Evolutionary conservation across 495 filamentous ascomycete genomes (phyloP).

Genomic region (Penicillium manginii): DNA sequence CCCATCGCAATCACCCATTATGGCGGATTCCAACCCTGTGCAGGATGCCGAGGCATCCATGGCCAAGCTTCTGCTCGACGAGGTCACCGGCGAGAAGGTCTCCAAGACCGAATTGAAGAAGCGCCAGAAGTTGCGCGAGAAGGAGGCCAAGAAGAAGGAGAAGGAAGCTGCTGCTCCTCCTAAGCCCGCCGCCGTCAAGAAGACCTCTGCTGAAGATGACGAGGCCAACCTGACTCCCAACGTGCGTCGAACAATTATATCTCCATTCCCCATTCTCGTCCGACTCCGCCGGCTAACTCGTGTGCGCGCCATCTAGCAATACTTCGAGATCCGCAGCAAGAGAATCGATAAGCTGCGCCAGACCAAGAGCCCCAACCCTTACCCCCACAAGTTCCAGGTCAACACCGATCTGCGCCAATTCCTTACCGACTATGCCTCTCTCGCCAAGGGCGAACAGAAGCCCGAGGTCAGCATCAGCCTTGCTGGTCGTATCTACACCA

Average conservation of each 20-base stretch:
- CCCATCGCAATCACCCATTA: conserved; percentile 30
- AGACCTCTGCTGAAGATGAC: conserved; percentile 66
- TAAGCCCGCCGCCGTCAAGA: conserved; percentile 62
- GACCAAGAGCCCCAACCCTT: conserved; percentile 82
- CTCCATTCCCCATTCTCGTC: neutral
- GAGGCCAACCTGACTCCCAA: conserved; percentile 89
- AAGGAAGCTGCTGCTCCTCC: conserved; percentile 77
- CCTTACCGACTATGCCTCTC: conserved; percentile 68
- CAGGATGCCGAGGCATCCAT: conserved; percentile 64
- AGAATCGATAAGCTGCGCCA: conserved; percentile 82
- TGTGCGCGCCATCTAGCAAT: conserved; percentile 65
- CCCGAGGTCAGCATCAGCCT: conserved; percentile 73
- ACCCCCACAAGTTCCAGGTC: conserved; percentile 96
- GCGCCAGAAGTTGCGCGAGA: conserved; percentile 87
- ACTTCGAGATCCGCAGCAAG: conserved; percentile 92
- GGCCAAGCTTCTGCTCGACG: conserved; percentile 79
- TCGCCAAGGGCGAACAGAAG: conserved; percentile 84
- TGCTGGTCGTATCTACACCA: conserved; percentile 86
- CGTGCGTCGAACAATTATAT: conserved; percentile 50
- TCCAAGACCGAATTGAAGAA: conserved; percentile 95
- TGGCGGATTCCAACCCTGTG: conserved; percentile 51
- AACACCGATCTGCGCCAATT: conserved; percentile 79
- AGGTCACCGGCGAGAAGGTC: conserved; percentile 80
- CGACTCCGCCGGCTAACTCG: conserved; percentile 18
- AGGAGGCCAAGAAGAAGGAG: conserved; percentile 83